A percentile compares a stretch with the other conserved stretches of the same genome.
phyloP scores from a whole-genome alignment of 78 protist genomes.

The Emiliania huxleyi region DNA sequence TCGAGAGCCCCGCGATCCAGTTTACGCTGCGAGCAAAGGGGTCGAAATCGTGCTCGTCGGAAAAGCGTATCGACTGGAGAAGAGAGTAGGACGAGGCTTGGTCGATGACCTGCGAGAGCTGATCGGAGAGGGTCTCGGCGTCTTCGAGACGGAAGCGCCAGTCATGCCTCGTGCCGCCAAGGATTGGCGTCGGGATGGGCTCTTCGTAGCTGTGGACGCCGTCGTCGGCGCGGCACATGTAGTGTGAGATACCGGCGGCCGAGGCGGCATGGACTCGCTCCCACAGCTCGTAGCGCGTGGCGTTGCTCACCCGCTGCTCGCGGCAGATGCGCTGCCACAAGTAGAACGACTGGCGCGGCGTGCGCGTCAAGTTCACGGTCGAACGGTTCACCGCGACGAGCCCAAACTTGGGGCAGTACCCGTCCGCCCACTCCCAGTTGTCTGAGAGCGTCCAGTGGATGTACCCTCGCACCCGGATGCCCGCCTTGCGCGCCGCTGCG shows the following conservation, averaged over 20 bases:
- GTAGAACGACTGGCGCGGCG: not conserved
- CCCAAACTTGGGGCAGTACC: not conserved
- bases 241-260: not conserved
- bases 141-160: too few relatives aligned
- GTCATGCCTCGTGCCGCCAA: not conserved
- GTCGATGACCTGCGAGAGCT: too few relatives aligned
- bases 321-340: not conserved
- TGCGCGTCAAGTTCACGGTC: not conserved
- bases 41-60: too few relatives aligned
- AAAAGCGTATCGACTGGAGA: too few relatives aligned
- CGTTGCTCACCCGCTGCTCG: not conserved
- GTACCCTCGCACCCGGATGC: not conserved
- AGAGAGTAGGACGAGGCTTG: too few relatives aligned
- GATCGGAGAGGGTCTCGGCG: too few relatives aligned
- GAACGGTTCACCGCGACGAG: not conserved
- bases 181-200: not conserved
- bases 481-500: not conserved
- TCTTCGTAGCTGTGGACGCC: not conserved
- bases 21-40: too few relatives aligned
- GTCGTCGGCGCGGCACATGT: not conserved
- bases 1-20: too few relatives aligned
- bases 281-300: not conserved
- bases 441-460: not conserved
- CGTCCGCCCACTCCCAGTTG: conserved; percentile 16
- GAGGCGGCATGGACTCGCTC: not conserved